Conservation (phyloP, 179 eudicot genomes). For the Beta macrorhiza region DNA sequence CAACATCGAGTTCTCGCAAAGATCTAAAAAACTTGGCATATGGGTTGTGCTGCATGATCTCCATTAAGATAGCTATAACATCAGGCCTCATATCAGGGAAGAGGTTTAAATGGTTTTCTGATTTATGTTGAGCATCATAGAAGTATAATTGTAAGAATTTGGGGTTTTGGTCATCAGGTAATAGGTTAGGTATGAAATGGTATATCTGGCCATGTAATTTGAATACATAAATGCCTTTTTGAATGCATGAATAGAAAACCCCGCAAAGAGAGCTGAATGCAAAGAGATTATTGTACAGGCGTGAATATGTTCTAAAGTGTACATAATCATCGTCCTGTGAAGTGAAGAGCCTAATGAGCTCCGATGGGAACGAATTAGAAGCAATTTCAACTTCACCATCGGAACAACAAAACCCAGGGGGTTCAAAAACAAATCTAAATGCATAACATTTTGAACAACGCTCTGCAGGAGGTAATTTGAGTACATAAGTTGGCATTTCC, state of each 20-base stretch:
- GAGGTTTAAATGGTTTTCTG: background rate
- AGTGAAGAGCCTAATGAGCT: background rate
- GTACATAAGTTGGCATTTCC: background rate
- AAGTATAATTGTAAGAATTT: constrained; percentile 3
- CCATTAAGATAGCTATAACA: background rate
- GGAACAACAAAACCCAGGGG: background rate
- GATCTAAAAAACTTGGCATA: background rate
- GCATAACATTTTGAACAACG: background rate
- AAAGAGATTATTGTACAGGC: background rate
- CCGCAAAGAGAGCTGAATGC: background rate
- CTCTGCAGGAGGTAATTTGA: background rate
- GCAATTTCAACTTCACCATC: background rate
- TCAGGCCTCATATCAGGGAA: background rate
- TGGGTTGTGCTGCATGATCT: background rate
- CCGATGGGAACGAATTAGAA: background rate
- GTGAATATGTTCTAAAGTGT: background rate
- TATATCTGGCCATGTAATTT: constrained; percentile 5
- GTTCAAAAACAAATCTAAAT: background rate
- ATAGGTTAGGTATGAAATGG: background rate
- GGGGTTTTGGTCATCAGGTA: background rate
- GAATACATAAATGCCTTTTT: background rate
- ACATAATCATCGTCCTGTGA: background rate
- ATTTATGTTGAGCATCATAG: constrained; percentile 8
- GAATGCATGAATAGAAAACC: background rate
- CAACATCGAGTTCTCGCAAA: background rate